Percentiles rank a stretch among this genome's conserved stretches.
phyloP scores from a whole-genome alignment of 2,329 filamentous ascomycete species.

The Botryotinia globosa region DNA sequence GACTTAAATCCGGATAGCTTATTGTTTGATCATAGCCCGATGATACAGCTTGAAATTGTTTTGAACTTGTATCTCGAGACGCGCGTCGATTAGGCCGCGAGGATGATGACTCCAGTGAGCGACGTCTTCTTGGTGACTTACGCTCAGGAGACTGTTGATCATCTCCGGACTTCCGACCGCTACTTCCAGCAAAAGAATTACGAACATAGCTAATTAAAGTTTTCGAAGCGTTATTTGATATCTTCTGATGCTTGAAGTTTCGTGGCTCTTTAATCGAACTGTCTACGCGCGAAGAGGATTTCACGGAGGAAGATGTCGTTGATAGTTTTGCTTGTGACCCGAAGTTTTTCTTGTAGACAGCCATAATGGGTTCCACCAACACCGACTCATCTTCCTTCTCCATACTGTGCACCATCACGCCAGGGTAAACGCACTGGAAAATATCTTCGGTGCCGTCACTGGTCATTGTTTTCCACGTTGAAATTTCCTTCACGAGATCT shows the following conservation, averaged over 20 bases:
- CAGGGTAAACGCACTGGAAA: not conserved
- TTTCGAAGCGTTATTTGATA: too few species aligned
- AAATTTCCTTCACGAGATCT: not conserved
- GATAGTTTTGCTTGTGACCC: not conserved
- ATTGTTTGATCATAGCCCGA: too few species aligned
- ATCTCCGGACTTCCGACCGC: too few species aligned
- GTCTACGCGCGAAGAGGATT: not conserved
- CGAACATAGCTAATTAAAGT: too few species aligned
- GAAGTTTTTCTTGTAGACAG: not conserved
- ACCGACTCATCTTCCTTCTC: not conserved
- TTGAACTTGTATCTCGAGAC: too few species aligned
- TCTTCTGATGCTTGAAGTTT: not conserved
- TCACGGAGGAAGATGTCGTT: not conserved
- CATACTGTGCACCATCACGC: not conserved
- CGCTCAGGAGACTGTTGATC: too few species aligned
- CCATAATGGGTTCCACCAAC: not conserved
- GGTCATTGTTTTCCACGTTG: not conserved
- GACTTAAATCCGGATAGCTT: too few species aligned
- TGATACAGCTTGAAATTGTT: too few species aligned
- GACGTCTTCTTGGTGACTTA: too few species aligned
- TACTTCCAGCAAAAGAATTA: too few species aligned
- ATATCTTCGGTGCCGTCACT: not conserved
- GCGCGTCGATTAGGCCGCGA: too few species aligned
- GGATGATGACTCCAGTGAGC: too few species aligned
- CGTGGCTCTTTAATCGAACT: not conserved